Percentiles rank a stretch among this genome's conserved stretches.
phyloP scores from a whole-genome alignment of 768 basidiomycete species.

The Calocera cornea region DNA sequence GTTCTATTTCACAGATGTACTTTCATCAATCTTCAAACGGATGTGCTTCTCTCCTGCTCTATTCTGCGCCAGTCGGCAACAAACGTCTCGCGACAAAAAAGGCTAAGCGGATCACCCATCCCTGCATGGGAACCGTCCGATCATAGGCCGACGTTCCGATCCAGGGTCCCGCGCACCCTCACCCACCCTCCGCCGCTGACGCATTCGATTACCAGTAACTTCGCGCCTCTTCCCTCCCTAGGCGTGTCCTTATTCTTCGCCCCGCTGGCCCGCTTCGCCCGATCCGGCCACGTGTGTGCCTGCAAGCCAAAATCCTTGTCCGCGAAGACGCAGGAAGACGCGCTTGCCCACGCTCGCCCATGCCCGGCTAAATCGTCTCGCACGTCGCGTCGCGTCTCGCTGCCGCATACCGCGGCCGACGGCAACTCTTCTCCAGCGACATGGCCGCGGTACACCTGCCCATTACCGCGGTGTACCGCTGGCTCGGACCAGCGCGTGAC shows the following conservation, averaged over 20 bases:
- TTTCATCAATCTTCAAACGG: neutral
- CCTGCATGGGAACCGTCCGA: neutral
- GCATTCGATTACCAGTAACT: neutral
- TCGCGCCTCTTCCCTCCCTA: neutral
- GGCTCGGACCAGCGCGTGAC: neutral
- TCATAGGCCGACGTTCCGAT: neutral
- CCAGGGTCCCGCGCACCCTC: neutral
- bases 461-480: conserved; percentile 1
- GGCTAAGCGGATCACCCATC: neutral
- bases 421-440: neutral
- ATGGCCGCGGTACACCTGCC: neutral
- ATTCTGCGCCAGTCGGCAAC: neutral
- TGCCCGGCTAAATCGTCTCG: neutral
- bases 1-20: neutral
- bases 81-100: neutral
- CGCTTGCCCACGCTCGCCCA: neutral
- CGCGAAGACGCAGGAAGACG: neutral
- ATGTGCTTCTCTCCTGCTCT: neutral
- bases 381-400: neutral
- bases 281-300: neutral
- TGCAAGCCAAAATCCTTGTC: conserved; percentile 1
- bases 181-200: neutral
- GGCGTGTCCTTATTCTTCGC: neutral
- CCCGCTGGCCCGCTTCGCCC: no score
- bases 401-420: neutral